Evolutionary conservation across 192 early-diverging fungal species (phyloP).

Genomic region (Coemansia sp.): DNA sequence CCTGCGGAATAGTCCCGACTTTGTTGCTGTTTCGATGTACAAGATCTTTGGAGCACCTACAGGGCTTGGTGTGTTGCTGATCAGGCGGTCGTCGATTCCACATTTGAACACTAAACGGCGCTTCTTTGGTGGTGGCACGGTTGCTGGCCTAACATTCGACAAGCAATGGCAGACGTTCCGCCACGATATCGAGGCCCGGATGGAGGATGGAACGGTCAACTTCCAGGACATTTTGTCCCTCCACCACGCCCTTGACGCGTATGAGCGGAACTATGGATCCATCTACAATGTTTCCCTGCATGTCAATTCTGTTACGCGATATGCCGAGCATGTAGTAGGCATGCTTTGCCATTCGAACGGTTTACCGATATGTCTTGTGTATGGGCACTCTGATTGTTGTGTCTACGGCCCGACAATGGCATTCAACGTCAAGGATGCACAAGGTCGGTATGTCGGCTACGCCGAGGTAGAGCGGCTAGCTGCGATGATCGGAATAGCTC

Average conservation of each 20-base stretch:
- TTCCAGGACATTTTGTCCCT: conserved; percentile 75
- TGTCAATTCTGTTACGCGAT: conserved; percentile 50
- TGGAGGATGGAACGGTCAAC: conserved; percentile 81
- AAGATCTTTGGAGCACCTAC: conserved; percentile 89
- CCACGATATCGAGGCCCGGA: conserved; percentile 49
- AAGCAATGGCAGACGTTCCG: conserved; percentile 63
- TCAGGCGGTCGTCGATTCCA: conserved; percentile 58
- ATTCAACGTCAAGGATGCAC: conserved; percentile 67
- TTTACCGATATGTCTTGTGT: conserved; percentile 44
- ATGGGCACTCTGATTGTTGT: conserved; percentile 17
- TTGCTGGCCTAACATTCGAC: conserved; percentile 61
- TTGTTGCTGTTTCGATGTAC: conserved; percentile 80
- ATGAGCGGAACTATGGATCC: conserved; percentile 47
- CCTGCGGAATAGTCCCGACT: conserved; percentile 62
- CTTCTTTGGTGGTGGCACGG: conserved; percentile 84
- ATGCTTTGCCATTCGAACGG: conserved; percentile 62
- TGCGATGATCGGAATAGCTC: conserved; percentile 63
- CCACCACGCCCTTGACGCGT: conserved; percentile 66
- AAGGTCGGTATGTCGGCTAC: conserved; percentile 64
- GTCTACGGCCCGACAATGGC: conserved; percentile 67
- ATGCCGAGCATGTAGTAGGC: conserved; percentile 49
- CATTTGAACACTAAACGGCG: conserved; percentile 61
- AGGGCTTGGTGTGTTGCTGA: conserved; percentile 75
- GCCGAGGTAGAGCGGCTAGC: conserved; percentile 70
- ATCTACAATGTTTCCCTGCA: conserved; percentile 56